phyloP scores from a whole-genome alignment of 2,329 filamentous ascomycete species.

The Sclerotinia subarctica region DNA sequence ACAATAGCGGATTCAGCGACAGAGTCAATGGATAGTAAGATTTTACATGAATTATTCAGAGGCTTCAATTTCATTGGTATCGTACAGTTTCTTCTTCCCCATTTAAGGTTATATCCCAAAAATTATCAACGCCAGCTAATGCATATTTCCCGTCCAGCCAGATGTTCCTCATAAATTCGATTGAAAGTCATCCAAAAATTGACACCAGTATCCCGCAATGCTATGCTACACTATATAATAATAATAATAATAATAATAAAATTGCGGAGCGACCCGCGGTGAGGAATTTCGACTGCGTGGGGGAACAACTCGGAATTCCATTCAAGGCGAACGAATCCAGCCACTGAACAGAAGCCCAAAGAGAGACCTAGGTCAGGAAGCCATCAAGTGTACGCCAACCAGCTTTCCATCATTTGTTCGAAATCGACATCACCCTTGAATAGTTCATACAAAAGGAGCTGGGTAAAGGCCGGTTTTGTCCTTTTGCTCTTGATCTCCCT shows the following conservation, averaged over 20 bases:
- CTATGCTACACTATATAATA: conserved; percentile 10
- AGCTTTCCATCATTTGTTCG: not conserved
- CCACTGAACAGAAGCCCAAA: too few species aligned
- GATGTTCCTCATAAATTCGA: conserved; percentile 4
- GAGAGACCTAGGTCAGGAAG: not conserved
- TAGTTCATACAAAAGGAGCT: conserved; percentile 5
- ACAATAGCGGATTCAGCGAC: too few species aligned
- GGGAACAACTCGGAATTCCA: not conserved
- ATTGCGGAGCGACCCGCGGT: not conserved
- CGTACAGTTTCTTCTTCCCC: not conserved
- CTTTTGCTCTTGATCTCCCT: conserved; percentile 1
- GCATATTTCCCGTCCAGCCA: conserved; percentile 4
- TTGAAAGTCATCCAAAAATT: not conserved
- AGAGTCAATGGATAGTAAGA: not conserved
- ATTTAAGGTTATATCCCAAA: not conserved
- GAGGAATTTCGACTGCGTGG: not conserved
- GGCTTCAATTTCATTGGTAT: conserved; percentile 8
- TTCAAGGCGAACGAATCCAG: not conserved
- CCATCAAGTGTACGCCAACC: not conserved
- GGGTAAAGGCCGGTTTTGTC: conserved; percentile 1
- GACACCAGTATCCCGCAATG: conserved; percentile 3
- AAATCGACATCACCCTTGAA: too few species aligned
- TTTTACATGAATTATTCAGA: not conserved
- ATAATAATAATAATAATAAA: conserved; percentile 6
- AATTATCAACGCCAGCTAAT: conserved; percentile 7